phyloP scores from a whole-genome alignment of 352 stramenopile species.

The Phytophthora idaei region DNA sequence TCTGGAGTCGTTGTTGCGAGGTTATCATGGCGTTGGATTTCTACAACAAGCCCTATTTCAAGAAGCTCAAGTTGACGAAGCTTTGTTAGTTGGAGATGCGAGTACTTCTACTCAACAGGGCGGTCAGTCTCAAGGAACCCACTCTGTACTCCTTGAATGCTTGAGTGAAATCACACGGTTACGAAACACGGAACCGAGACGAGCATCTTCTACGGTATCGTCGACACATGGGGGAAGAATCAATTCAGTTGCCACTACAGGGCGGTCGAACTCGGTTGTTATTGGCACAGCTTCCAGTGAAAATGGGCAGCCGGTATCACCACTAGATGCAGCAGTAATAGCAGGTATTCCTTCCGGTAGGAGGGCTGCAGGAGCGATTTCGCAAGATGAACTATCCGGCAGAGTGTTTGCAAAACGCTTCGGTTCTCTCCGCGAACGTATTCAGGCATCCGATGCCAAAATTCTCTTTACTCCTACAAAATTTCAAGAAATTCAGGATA shows the following conservation, averaged over 20 bases:
- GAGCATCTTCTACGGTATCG: conserved; percentile 5
- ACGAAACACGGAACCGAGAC: conserved; percentile 1
- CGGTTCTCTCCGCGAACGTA: conserved; percentile 29
- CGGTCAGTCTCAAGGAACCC: background rate
- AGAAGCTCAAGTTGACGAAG: background rate
- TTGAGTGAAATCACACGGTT: conserved; percentile 34
- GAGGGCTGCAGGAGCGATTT: conserved; percentile 9
- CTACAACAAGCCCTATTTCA: conserved; percentile 43
- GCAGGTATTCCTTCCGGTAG: background rate
- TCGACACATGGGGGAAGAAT: conserved; percentile 2
- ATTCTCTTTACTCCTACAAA: conserved; percentile 30
- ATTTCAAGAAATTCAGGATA: conserved; percentile 2
- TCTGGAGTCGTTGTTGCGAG: conserved; percentile 68
- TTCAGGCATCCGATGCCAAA: conserved; percentile 26
- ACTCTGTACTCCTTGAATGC: conserved; percentile 34
- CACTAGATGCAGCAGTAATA: conserved; percentile 6
- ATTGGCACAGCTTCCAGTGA: background rate
- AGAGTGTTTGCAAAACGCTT: conserved; percentile 41
- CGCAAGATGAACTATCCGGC: conserved; percentile 39
- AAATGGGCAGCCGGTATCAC: conserved; percentile 7
- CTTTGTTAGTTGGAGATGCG: background rate
- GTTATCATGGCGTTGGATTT: conserved; percentile 67
- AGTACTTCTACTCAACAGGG: background rate
- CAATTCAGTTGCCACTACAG: conserved; percentile 20
- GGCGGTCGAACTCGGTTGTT: conserved; percentile 29